Conservation (phyloP, 305 asterid genomes). For the Fraxinus velutina region DNA sequence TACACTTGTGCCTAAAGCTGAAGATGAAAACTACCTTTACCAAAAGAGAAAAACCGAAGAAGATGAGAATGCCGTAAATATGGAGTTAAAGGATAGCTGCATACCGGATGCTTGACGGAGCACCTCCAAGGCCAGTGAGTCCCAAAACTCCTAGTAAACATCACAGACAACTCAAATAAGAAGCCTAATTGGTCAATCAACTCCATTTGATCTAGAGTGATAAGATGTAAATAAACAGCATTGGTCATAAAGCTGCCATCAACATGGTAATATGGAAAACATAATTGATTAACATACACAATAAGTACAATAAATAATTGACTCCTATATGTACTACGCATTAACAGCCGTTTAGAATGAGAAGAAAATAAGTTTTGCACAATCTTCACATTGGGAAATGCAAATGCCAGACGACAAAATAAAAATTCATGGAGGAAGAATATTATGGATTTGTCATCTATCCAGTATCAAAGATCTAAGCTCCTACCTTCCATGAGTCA, state of each 20-base stretch:
- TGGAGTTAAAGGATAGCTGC: not conserved
- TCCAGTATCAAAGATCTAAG: not conserved
- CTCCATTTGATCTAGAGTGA: not conserved
- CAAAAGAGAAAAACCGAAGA: not conserved
- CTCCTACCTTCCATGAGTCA: not conserved
- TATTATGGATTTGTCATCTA: not conserved
- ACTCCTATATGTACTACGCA: not conserved
- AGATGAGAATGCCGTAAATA: not conserved
- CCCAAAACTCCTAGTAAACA: constrained; percentile 72
- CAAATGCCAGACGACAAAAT: not conserved
- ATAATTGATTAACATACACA: not conserved
- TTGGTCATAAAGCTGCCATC: not conserved
- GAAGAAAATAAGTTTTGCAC: not conserved
- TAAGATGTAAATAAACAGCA: constrained; percentile 16
- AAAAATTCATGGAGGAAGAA: not conserved
- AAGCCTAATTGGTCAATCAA: not conserved
- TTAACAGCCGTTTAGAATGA: not conserved
- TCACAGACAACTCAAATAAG: not conserved
- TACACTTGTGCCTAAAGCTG: not conserved
- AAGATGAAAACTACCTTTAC: constrained; percentile 1
- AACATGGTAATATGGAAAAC: not conserved
- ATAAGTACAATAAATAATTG: not conserved
- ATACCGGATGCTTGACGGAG: constrained; percentile 89
- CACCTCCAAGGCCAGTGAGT: constrained; percentile 71
- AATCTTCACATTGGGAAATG: not conserved